Base-by-base conservation (phyloP, 768 basidiomycete genomes). In the Tephrocybe sp. region DNA sequence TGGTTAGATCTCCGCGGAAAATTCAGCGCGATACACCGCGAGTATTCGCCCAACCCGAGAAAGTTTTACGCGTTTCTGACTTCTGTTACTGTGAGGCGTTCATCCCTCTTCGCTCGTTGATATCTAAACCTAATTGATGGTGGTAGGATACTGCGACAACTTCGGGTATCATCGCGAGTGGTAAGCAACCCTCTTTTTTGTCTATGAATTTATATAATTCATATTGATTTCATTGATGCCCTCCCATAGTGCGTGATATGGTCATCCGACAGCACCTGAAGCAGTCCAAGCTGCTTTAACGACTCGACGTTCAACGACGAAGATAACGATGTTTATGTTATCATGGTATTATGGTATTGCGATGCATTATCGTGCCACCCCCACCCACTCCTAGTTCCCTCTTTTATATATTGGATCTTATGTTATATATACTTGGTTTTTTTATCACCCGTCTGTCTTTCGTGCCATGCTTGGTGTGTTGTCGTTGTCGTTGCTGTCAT, bases 221-320 rank as follows among this genome's bases (percentile, higher is more conserved):
- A n/a, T n/a, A n/a, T n/a, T n/a, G n/a, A n/a, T n/a, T 34, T 12
- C 32, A 34, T 34, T 5, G 13, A 34, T 34, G 13, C 32, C 32
- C 57, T n/a, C n/a, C n/a, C n/a, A n/a, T n/a, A 88, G 88, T 90
- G 42, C 78, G 87, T 31, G 88, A 90, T 60, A 89, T 89, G 86
- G 87, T 90, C 41, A 81, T 89, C 30, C 82, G 88, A 37, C 83
- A 88, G 57, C 86, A 89, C 59, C 74, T 89, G 22, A 86, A 83
- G 54, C 84, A 86, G 57, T 86, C 84, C 7, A 86, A 81, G 60
- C 73, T 89, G 31, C 67, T 87, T 58, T 87, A 69, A 75, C 40
- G 46, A 38, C 35, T 25, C n/a, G n/a, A n/a, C n/a, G n/a, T n/a
- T n/a, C n/a, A 19, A 16, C n/a, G 36, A 19, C 36, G n/a, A n/a